These are phyloP conservation scores for Crithidia mellificae DNA, from an alignment of 208 protist genomes.

Conservation along the genomic window DNA sequence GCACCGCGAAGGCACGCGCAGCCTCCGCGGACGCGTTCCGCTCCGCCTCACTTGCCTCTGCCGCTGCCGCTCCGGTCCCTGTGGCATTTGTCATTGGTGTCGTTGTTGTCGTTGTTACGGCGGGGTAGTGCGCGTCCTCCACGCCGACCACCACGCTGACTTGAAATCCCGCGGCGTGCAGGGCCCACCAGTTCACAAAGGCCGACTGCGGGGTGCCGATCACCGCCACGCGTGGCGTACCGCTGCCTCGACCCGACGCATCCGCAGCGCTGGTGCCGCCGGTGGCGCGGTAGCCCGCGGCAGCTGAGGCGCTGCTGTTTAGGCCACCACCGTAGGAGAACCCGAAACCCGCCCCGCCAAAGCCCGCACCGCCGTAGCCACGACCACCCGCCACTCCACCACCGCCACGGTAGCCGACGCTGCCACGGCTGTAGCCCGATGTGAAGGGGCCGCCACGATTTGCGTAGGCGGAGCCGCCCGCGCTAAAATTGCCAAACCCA, in stretches of 20 bases:
- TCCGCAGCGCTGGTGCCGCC: neutral
- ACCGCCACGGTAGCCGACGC: conserved; percentile 2
- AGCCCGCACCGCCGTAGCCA: neutral
- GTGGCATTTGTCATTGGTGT: too few species aligned
- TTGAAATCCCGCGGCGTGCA: conserved; percentile 27
- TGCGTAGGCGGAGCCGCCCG: conserved; percentile 1
- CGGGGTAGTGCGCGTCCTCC: too few species aligned
- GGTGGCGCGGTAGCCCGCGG: neutral
- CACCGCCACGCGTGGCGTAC: conserved; percentile 25
- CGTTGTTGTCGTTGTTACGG: too few species aligned
- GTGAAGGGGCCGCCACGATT: neutral
- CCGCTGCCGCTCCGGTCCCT: neutral
- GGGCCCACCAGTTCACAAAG: conserved; percentile 21
- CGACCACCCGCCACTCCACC: neutral
- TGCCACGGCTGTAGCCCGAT: neutral
- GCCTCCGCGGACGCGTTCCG: conserved; percentile 20
- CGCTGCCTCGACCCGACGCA: neutral
- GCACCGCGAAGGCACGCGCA: conserved; percentile 19
- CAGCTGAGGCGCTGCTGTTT: neutral
- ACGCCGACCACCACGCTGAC: conserved; percentile 28
- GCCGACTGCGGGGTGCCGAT: conserved; percentile 9
- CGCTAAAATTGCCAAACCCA: conserved; percentile 17
- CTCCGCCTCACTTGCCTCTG: neutral
- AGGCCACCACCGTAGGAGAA: neutral
- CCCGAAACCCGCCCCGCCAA: conserved; percentile 2